These are phyloP conservation scores for Thermothielavioides terrestris DNA, from an alignment of 495 filamentous ascomycete genomes.

Conservation along the genomic window DNA sequence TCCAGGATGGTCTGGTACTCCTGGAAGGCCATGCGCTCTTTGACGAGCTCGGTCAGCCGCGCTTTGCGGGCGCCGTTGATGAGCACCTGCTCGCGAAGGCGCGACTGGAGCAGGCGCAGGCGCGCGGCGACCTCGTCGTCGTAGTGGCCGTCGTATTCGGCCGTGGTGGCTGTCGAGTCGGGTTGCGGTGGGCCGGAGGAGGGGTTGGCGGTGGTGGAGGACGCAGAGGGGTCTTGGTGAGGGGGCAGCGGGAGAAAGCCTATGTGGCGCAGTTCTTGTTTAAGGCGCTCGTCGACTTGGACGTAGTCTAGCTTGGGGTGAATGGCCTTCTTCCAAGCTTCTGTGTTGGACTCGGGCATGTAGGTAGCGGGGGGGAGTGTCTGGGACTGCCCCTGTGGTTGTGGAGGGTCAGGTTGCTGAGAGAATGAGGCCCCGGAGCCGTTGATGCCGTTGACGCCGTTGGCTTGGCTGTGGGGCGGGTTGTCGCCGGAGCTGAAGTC, in stretches of 20 bases:
- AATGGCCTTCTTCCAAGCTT: constrained; percentile 48
- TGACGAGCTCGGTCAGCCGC: constrained; percentile 71
- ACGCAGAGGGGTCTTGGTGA: constrained; percentile 33
- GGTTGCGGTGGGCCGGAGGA: constrained; percentile 32
- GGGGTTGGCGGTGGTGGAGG: constrained; percentile 36
- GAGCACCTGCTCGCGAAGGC: constrained; percentile 71
- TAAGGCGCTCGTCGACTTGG: constrained; percentile 79
- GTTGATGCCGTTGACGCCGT: constrained; percentile 40
- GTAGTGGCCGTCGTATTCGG: constrained; percentile 77
- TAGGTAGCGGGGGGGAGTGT: constrained; percentile 59
- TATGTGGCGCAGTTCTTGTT: constrained; percentile 87
- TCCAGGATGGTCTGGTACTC: constrained; percentile 96
- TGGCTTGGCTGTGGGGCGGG: constrained; percentile 25
- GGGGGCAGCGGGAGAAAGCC: constrained; percentile 69
- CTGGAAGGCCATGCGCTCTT: constrained; percentile 86
- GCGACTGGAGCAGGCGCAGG: constrained; percentile 70
- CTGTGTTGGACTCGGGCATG: constrained; percentile 60
- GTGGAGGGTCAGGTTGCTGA: constrained; percentile 8
- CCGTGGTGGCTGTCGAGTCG: constrained; percentile 24
- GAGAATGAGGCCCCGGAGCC: constrained; percentile 11
- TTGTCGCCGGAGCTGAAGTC: constrained; percentile 10
- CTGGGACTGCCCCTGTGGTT: constrained; percentile 20
- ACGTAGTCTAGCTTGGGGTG: constrained; percentile 68
- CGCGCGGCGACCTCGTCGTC: constrained; percentile 94
- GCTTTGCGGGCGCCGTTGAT: constrained; percentile 85